phyloP scores from a whole-genome alignment of 164 flowering plant species.

The Nelumbo lutea region DNA sequence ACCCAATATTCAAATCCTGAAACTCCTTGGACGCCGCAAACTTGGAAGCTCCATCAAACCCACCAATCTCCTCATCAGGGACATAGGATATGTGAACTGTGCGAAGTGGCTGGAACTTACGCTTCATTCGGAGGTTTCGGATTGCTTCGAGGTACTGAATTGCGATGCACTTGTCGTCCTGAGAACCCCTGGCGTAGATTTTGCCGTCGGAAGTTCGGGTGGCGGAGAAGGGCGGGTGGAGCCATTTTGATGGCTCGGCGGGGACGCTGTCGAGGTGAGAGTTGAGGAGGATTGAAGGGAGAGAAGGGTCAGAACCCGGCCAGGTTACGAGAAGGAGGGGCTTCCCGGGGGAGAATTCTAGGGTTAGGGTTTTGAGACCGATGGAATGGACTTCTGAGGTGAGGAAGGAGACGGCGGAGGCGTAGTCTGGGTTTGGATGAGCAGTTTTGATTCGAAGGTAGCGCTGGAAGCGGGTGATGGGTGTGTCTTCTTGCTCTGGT shows the following conservation, averaged over 20 bases:
- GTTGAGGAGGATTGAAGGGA: constrained; percentile 80
- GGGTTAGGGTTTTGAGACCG: constrained; percentile 37
- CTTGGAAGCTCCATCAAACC: constrained; percentile 57
- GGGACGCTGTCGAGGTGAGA: constrained; percentile 95
- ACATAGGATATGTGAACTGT: constrained; percentile 61
- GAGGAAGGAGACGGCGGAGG: constrained; percentile 58
- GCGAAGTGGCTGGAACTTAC: constrained; percentile 31
- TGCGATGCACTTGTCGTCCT: constrained; percentile 84
- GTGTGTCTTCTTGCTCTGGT: constrained; percentile 11
- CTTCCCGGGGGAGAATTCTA: constrained; percentile 47
- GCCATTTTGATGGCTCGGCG: constrained; percentile 80
- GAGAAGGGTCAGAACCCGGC: constrained; percentile 69
- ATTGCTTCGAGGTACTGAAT: constrained; percentile 48
- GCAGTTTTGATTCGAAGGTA: constrained; percentile 78
- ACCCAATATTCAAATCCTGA: constrained; percentile 65
- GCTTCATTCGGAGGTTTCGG: constrained; percentile 26
- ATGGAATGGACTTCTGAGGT: constrained; percentile 42
- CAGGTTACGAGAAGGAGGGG: constrained; percentile 75
- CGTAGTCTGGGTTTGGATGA: constrained; percentile 78
- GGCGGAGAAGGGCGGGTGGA: constrained; percentile 79
- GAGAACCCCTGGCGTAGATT: constrained; percentile 88
- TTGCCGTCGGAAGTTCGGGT: constrained; percentile 40
- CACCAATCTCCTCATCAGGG: constrained; percentile 94
- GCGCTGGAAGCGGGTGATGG: constrained; percentile 55
- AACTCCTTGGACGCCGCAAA: constrained; percentile 59